Percentiles rank a stretch among this genome's conserved stretches.
Conservation (phyloP, 1,139 yeast species). For the Geotrichum klebahnii region DNA sequence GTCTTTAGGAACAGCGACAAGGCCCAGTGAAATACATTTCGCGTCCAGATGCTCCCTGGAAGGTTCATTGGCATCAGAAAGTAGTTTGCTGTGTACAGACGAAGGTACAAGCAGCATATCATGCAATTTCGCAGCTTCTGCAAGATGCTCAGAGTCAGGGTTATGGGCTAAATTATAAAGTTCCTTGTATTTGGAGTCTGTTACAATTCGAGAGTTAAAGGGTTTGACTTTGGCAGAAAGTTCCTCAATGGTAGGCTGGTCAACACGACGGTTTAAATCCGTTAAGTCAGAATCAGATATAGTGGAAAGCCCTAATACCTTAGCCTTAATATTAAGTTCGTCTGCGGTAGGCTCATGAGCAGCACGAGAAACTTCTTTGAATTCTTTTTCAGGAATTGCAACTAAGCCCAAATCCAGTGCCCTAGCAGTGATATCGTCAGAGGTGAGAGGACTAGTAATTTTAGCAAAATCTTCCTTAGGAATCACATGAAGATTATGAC, state of each 20-base stretch:
- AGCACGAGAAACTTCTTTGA: constrained; percentile 20
- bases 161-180: constrained; percentile 5
- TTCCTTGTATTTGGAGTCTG: constrained; percentile 10
- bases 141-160: constrained; percentile 24
- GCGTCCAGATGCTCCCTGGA: constrained; percentile 23
- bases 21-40: constrained; percentile 31
- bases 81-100: constrained; percentile 28
- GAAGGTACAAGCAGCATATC: constrained; percentile 28
- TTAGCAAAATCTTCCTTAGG: constrained; percentile 27
- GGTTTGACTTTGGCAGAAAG: constrained; percentile 12
- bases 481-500: constrained; percentile 15
- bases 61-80: constrained; percentile 16
- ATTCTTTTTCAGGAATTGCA: constrained; percentile 33
- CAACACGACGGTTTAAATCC: constrained; percentile 15
- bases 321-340: constrained; percentile 28
- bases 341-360: constrained; percentile 29
- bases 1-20: constrained; percentile 30
- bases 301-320: constrained; percentile 35
- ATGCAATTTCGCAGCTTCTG: constrained; percentile 35
- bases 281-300: constrained; percentile 28
- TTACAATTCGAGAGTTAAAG: constrained; percentile 1
- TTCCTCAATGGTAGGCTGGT: constrained; percentile 23
- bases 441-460: constrained; percentile 14
- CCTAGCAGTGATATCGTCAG: constrained; percentile 33
- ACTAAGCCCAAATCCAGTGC: constrained; percentile 34